These are phyloP conservation scores for Austroboletus eburneus DNA, from an alignment of 768 basidiomycete species.

Conservation along the genomic window DNA sequence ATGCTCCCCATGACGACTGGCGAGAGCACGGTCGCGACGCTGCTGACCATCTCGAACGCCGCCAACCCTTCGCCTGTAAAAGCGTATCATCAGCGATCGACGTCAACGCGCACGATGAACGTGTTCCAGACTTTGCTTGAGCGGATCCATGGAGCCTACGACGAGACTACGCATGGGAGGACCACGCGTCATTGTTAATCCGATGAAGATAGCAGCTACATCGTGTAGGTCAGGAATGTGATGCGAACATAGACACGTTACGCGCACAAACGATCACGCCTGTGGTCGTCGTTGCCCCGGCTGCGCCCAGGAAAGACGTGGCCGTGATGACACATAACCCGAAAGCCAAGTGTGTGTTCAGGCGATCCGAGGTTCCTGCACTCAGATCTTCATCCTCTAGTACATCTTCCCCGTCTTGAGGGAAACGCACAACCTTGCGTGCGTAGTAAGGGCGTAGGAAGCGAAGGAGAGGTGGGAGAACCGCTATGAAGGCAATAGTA, in stretches of 20 bases:
- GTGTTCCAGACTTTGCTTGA: slow-evolving; percentile 21
- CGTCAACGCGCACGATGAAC: no score
- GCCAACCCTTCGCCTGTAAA: background rate
- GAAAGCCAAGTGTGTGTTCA: slow-evolving; percentile 28
- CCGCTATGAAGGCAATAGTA: slow-evolving; percentile 16
- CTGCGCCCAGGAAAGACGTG: slow-evolving; percentile 11
- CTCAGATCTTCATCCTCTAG: background rate
- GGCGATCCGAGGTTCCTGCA: slow-evolving; percentile 19
- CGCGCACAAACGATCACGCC: slow-evolving; percentile 12
- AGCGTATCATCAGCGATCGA: no score
- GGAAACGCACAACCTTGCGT: background rate
- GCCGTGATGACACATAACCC: slow-evolving; percentile 16
- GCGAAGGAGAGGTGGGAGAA: slow-evolving; percentile 22
- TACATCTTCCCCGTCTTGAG: no score
- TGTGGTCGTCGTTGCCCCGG: slow-evolving; percentile 7
- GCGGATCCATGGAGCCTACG: slow-evolving; percentile 24
- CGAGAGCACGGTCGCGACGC: background rate
- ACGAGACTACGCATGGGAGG: slow-evolving; percentile 26
- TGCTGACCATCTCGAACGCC: background rate
- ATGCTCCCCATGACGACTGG: background rate
- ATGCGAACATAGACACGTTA: background rate
- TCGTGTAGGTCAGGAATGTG: background rate
- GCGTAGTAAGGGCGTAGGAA: slow-evolving; percentile 24
- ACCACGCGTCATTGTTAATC: slow-evolving; percentile 11
- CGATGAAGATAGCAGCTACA: slow-evolving; percentile 17